Evolutionary conservation across 1,284 basidiomycete genomes (phyloP).

Genomic region (Pisolithus thermaeus): DNA sequence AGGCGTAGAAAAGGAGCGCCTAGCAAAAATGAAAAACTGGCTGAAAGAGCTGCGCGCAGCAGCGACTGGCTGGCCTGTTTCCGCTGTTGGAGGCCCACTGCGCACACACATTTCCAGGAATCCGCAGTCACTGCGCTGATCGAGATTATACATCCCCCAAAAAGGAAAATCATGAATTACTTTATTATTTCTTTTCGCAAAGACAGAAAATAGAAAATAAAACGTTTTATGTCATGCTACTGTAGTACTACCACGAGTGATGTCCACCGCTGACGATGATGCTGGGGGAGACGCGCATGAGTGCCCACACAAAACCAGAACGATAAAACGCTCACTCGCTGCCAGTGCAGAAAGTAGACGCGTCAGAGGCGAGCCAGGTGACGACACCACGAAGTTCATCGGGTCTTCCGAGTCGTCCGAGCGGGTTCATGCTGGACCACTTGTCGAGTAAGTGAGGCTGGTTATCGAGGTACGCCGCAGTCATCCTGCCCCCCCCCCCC

Average conservation of each 20-base stretch:
- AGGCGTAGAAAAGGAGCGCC: not conserved
- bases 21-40: not conserved
- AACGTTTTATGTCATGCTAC: too few relatives aligned
- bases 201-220: not conserved
- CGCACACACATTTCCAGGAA: constrained; percentile 18
- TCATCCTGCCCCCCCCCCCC: constrained; percentile 48
- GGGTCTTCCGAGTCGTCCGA: constrained; percentile 68
- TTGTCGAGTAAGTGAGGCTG: constrained; percentile 64
- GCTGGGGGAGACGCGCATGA: constrained; percentile 29
- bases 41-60: too few relatives aligned
- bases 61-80: too few relatives aligned
- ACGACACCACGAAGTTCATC: constrained; percentile 79
- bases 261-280: constrained; percentile 70
- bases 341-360: constrained; percentile 71
- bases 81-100: constrained; percentile 1
- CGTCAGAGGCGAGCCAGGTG: constrained; percentile 76
- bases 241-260: constrained; percentile 51
- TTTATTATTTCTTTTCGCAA: constrained; percentile 3
- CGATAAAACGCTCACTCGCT: constrained; percentile 54
- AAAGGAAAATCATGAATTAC: not conserved
- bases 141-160: constrained; percentile 19
- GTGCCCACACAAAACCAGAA: not conserved
- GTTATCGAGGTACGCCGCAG: constrained; percentile 66
- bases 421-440: constrained; percentile 72
- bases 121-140: constrained; percentile 33